A percentile compares a stretch with the other conserved stretches of the same genome.
Conservation (phyloP, 2,329 filamentous ascomycete genomes). For the Sphaerulina vaccinii region DNA sequence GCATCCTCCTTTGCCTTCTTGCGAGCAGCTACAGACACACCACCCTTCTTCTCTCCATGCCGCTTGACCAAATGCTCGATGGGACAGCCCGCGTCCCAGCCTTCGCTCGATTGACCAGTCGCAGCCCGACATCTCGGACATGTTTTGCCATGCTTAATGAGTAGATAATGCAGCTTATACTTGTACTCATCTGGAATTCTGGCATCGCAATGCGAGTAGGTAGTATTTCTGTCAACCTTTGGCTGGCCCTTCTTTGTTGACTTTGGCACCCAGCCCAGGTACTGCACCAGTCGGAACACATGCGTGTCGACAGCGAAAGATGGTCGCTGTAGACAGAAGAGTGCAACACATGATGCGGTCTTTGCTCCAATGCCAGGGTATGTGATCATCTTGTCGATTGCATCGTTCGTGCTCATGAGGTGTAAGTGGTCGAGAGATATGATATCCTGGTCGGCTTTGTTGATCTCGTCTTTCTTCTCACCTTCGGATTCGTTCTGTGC, state of each 20-base stretch:
- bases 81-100: constrained; percentile 63
- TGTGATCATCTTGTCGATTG: constrained; percentile 56
- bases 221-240: constrained; percentile 50
- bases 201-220: constrained; percentile 61
- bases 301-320: constrained; percentile 67
- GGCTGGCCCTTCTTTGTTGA: constrained; percentile 44
- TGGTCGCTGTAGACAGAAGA: constrained; percentile 64
- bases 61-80: constrained; percentile 63
- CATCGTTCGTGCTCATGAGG: constrained; percentile 54
- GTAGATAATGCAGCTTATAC: constrained; percentile 61
- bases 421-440: constrained; percentile 66
- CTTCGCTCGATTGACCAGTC: constrained; percentile 59
- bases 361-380: constrained; percentile 66
- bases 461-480: constrained; percentile 59
- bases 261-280: constrained; percentile 61
- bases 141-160: constrained; percentile 62
- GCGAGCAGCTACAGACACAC: constrained; percentile 28
- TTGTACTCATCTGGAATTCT: constrained; percentile 62
- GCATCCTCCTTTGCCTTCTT: constrained; percentile 65
- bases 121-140: constrained; percentile 61
- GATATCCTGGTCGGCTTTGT: constrained; percentile 56
- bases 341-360: constrained; percentile 62
- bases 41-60: constrained; percentile 55
- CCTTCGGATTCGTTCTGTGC: constrained; percentile 48
- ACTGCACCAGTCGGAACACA: constrained; percentile 62